Evolutionary conservation across 805 yeast species (phyloP), one percentile per base, ranked within the genome.

Genomic region (Nematodospora valgi): DNA sequence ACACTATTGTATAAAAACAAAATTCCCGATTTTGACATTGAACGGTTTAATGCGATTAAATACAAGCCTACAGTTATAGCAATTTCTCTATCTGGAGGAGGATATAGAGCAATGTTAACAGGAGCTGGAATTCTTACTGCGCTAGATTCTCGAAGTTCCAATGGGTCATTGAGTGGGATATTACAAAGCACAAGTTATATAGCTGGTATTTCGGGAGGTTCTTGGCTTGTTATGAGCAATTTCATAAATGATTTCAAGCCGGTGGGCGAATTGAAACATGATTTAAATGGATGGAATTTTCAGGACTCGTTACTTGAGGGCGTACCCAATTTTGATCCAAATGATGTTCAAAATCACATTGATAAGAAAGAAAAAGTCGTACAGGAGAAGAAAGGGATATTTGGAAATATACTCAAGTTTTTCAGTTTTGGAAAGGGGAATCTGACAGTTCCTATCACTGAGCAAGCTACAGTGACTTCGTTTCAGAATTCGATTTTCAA

Each of bases 121-220:
- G 79, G 76, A 0, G 82, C 77, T 0, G 86, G 86, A 0, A 64
- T 67, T 2, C 38, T 78, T 4, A 55, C 68, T 4, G 81, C 82
- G 0, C 56, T 69, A 31, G 85, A 78, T 45, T 39, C 36, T 9
- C 52, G 81, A 34, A 68, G 74, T 4, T 52, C 63, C 0, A 52
- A 56, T 5, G 27, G 68, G 2, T 45, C 52, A 4, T 42, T 77
- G 12, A 74, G 74, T 15, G 82, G 82, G 0, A 36, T 81, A 8
- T 54, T 75, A 14, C 85, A 80, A 45, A 58, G 74, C 6, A 40
- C 78, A 0, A 59, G 72, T 11, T 81, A 82, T 49, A 61, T 82
- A 8, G 71, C 77, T 0, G 87, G 87, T 0, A 69, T 80, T 1
- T 79, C 86, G 3, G 88, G 88, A 1, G 89, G 88, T 0, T 72